Evolutionary conservation across 108 stramenopile species (phyloP), one percentile per base, ranked within the genome.

Genomic region (Skeletonema marinoi): DNA sequence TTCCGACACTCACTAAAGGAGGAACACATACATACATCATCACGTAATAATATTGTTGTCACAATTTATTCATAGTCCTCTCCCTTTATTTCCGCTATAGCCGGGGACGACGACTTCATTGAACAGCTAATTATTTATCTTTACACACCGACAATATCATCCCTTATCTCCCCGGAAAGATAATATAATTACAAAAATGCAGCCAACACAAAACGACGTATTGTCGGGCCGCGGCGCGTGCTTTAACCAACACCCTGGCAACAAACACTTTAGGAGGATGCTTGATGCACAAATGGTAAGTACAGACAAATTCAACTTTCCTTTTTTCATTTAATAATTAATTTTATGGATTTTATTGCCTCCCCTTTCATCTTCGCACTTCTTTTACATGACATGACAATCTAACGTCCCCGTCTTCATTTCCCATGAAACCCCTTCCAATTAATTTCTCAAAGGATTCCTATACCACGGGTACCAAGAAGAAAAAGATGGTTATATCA

Each of bases 401-500:
- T 2, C 16, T 46, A 46, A 46, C 16, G 16, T 11, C 16, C 54
- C 3, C 3, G 2, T 17, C 0, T n/a, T n/a, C 44, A 16, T n/a
- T 29, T 11, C 25, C 44, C 16, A n/a, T 13, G 41, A 42, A 42
- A 13, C 1, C 12, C 41, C 12, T 42, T 42, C 36, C 6, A 5
- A 12, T 46, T 16, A 5, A 46, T 46, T 46, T 11, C 16, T 46
- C 25, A 50, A 61, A 87, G 86, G 88, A 89, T 70, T 19, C 85
- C 41, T 90, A 90, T 38, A 84, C 86, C 54, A 73, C 79, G 13
- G 80, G 84, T 63, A 83, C 87, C 32, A 90, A 88, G 77, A 78
- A 68, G 39, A 75, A 90, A 66, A 90, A 90, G 77, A 90, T 90
- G 89, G 42, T 59, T 4, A 88, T 90, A 36, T 86, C 87, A 32